These are phyloP conservation scores for Colletotrichum viniferum DNA, from an alignment of 2,329 filamentous ascomycete genomes.

Conservation along the genomic window DNA sequence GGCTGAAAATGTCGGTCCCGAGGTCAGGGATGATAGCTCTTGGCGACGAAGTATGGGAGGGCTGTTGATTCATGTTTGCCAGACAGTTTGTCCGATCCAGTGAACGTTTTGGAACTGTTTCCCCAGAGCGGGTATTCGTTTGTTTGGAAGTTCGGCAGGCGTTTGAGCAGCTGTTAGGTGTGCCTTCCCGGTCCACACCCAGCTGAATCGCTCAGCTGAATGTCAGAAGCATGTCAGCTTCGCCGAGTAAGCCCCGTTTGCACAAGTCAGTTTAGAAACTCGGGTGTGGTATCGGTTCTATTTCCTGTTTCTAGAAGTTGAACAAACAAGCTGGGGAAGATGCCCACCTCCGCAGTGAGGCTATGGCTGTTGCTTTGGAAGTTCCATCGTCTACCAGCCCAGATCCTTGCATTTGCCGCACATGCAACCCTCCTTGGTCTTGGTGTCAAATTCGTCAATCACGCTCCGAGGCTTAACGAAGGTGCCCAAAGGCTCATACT, in stretches of 20 bases:
- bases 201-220: neutral
- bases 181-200: neutral
- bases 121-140: neutral
- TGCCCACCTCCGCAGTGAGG: neutral
- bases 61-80: neutral
- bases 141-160: neutral
- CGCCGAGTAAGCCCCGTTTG: neutral
- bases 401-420: neutral
- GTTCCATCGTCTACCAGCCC: neutral
- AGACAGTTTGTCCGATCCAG: neutral
- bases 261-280: neutral
- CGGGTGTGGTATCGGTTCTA: neutral
- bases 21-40: neutral
- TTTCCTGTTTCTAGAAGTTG: neutral
- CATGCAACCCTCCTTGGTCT: neutral
- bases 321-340: neutral
- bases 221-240: neutral
- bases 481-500: constrained; percentile 51
- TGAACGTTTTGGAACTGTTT: neutral
- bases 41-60: neutral
- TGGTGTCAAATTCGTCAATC: constrained; percentile 52
- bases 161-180: neutral
- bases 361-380: neutral
- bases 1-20: neutral
- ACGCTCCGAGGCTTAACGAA: constrained; percentile 56